A percentile compares a stretch with the other conserved stretches of the same genome.
Conservation (phyloP, 306 rosid genomes). For the Inga laurina region DNA sequence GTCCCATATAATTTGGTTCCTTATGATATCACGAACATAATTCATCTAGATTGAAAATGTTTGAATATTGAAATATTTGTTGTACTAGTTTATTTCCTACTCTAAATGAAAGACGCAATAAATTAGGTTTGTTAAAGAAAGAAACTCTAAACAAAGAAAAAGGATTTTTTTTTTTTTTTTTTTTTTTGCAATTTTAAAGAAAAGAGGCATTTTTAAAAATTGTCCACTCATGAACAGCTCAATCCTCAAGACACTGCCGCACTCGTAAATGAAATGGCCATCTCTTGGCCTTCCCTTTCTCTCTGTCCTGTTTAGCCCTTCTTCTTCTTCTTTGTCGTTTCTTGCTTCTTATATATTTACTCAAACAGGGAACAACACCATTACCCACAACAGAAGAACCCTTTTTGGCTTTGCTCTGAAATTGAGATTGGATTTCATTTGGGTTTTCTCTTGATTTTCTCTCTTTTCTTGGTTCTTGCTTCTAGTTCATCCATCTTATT, state of each 20-base stretch:
- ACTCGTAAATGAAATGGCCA: conserved; percentile 49
- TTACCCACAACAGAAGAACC: conserved; percentile 19
- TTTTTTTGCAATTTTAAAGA: too few species aligned
- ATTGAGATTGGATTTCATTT: conserved; percentile 24
- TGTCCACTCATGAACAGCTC: conserved; percentile 60
- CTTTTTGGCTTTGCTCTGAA: conserved; percentile 7
- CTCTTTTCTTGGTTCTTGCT: conserved; percentile 33
- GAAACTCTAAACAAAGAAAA: neutral
- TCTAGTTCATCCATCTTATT: conserved; percentile 39
- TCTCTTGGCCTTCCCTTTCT: conserved; percentile 38
- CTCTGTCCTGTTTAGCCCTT: conserved; percentile 34
- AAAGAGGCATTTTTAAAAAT: neutral
- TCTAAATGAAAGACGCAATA: neutral
- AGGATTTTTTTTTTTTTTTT: neutral
- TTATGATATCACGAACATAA: too few species aligned
- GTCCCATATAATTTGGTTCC: too few species aligned
- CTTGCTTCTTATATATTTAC: conserved; percentile 7
- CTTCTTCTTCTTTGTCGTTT: conserved; percentile 3
- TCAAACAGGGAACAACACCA: neutral
- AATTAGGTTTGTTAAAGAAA: neutral
- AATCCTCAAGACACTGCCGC: conserved; percentile 4
- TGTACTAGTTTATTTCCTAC: too few species aligned
- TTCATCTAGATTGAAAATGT: too few species aligned
- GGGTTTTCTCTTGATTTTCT: conserved; percentile 36
- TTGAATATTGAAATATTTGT: too few species aligned